Evolutionary conservation across 1,139 yeast species (phyloP).

Genomic region (Insectozyma bohioensis): DNA sequence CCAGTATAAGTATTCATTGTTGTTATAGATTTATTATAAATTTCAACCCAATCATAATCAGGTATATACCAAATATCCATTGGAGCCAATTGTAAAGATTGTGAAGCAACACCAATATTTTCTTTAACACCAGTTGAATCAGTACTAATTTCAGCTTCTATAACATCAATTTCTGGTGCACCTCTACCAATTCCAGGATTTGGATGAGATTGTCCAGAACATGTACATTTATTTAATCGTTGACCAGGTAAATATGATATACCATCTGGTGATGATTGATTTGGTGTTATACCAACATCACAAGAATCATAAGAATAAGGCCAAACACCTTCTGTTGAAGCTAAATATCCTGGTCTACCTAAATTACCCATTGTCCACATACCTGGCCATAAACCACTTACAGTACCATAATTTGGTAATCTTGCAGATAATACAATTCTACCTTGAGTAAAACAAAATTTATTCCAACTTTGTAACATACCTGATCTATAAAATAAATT

Average conservation of each 20-base stretch:
- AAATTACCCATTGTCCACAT: conserved; percentile 85
- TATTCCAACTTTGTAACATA: conserved; percentile 85
- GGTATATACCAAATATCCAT: conserved; percentile 85
- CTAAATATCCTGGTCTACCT: conserved; percentile 80
- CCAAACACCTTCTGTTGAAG: conserved; percentile 85
- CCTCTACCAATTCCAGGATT: conserved; percentile 80
- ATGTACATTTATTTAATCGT: conserved; percentile 64
- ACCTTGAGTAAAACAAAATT: conserved; percentile 79
- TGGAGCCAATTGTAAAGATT: conserved; percentile 82
- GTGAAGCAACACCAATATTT: conserved; percentile 70
- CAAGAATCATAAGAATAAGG: conserved; percentile 81
- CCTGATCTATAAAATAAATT: conserved; percentile 76
- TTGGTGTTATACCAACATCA: conserved; percentile 89
- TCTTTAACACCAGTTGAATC: conserved; percentile 17
- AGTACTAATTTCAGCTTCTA: conserved; percentile 70
- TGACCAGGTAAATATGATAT: conserved; percentile 79
- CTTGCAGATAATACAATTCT: conserved; percentile 65
- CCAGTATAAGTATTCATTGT: conserved; percentile 77
- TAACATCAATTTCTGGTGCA: conserved; percentile 84
- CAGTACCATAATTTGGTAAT: conserved; percentile 68
- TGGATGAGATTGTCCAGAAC: conserved; percentile 78
- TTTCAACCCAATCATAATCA: conserved; percentile 67
- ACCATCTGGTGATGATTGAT: conserved; percentile 82
- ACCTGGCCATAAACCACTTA: conserved; percentile 88
- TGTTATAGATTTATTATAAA: conserved; percentile 61